These are phyloP conservation scores for Corymbia maculata DNA, from an alignment of 345 rosid species.

Conservation along the genomic window DNA sequence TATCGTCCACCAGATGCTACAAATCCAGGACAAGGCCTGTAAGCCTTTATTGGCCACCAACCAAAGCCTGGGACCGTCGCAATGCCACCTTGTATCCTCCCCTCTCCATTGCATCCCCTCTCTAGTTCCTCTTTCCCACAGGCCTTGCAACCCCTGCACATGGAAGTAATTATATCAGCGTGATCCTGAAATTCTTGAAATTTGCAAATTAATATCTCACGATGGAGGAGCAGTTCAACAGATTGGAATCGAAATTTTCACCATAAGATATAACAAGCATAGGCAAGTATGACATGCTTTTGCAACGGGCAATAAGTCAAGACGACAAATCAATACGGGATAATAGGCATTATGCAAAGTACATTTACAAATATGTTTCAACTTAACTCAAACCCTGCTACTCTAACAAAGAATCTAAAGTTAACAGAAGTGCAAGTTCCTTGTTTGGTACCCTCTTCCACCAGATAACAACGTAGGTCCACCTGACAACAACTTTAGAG, in stretches of 20 bases:
- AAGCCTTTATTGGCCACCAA: constrained; percentile 99
- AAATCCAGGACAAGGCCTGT: constrained; percentile 86
- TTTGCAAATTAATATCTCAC: background rate
- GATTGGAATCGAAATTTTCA: background rate
- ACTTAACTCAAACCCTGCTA: background rate
- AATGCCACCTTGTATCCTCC: constrained; percentile 96
- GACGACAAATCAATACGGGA: background rate
- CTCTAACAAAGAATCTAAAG: background rate
- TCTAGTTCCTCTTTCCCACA: constrained; percentile 79
- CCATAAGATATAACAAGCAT: background rate
- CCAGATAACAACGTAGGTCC: background rate
- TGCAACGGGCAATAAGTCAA: background rate
- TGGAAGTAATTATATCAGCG: background rate
- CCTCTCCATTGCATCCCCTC: constrained; percentile 89
- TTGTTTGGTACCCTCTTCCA: background rate
- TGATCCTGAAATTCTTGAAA: background rate
- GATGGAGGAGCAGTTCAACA: background rate
- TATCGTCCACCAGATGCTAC: constrained; percentile 84
- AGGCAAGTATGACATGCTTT: background rate
- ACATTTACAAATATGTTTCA: background rate
- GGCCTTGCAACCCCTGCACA: constrained; percentile 59
- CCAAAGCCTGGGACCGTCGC: constrained; percentile 93
- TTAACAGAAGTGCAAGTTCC: background rate
- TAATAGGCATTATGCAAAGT: background rate
- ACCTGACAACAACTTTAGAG: background rate